phyloP scores from a whole-genome alignment of 2,329 filamentous ascomycete genomes.

The Fusarium annulatum region DNA sequence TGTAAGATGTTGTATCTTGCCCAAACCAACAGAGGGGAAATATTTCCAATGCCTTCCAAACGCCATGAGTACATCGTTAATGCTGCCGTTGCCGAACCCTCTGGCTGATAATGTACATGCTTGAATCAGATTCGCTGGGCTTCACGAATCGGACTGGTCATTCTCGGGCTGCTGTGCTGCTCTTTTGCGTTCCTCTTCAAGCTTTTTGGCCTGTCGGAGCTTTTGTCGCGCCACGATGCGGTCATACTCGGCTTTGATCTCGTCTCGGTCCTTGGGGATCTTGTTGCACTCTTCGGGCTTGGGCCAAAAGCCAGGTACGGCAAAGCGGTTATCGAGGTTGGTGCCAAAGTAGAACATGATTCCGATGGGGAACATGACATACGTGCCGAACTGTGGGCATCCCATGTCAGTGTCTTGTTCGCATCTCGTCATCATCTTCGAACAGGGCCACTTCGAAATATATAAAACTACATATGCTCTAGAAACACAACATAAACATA shows the following conservation, averaged over 20 bases:
- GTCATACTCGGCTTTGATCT: slow-evolving; percentile 84
- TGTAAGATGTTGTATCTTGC: slow-evolving; percentile 34
- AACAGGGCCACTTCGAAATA: background rate
- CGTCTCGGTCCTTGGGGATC: slow-evolving; percentile 80
- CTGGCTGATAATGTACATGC: slow-evolving; percentile 37
- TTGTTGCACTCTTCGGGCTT: slow-evolving; percentile 80
- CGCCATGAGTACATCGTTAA: slow-evolving; percentile 40
- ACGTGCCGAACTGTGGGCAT: slow-evolving; percentile 85
- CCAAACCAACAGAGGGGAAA: slow-evolving; percentile 31
- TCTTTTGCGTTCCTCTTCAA: slow-evolving; percentile 50
- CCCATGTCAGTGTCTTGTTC: slow-evolving; percentile 7
- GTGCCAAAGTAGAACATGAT: slow-evolving; percentile 99
- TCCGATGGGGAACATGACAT: slow-evolving; percentile 97
- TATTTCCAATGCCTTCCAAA: slow-evolving; percentile 39
- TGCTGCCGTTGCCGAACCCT: slow-evolving; percentile 14
- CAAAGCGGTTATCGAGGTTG: slow-evolving; percentile 93
- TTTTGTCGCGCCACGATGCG: slow-evolving; percentile 73
- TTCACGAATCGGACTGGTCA: slow-evolving; percentile 28
- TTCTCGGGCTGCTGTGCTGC: slow-evolving; percentile 36
- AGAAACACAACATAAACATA: slow-evolving; percentile 51
- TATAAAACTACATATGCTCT: background rate
- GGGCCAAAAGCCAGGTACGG: slow-evolving; percentile 93
- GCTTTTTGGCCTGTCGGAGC: slow-evolving; percentile 74
- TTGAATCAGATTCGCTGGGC: slow-evolving; percentile 4
- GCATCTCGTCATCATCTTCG: background rate